Conservation (phyloP, 176 grass and related monocot species). For the Bolboschoenus planiculmis region DNA sequence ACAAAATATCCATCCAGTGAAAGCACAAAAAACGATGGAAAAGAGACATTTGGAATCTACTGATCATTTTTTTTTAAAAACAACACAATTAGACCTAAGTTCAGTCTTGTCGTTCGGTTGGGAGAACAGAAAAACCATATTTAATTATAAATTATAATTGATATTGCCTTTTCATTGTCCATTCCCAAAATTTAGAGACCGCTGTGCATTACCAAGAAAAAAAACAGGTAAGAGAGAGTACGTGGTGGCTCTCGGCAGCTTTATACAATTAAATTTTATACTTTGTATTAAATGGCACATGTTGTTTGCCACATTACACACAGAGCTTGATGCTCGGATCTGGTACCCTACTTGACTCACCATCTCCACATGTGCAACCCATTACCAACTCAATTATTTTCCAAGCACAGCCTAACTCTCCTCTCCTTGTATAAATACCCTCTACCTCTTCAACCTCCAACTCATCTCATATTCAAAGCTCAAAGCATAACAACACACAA, state of each 20-base stretch:
- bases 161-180: not conserved
- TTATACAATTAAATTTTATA: not conserved
- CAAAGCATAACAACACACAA: not conserved
- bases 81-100: not conserved
- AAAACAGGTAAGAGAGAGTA: not conserved
- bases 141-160: not conserved
- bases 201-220: not conserved
- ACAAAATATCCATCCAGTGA: not conserved
- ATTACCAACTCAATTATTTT: not conserved
- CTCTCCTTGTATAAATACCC: conserved; percentile 13
- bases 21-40: not conserved
- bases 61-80: not conserved
- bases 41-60: not conserved
- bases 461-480: not conserved
- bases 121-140: not conserved
- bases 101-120: not conserved
- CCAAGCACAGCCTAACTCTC: not conserved
- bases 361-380: not conserved
- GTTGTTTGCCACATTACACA: not conserved
- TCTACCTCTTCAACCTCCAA: no score
- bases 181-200: not conserved
- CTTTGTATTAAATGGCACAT: not conserved
- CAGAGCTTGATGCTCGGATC: conserved; percentile 37
- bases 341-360: conserved; percentile 1
- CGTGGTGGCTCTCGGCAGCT: not conserved